Percentiles rank a stretch among this genome's conserved stretches.
phyloP scores from a whole-genome alignment of 2,329 filamentous ascomycete species.

The Aspergillus sp. region DNA sequence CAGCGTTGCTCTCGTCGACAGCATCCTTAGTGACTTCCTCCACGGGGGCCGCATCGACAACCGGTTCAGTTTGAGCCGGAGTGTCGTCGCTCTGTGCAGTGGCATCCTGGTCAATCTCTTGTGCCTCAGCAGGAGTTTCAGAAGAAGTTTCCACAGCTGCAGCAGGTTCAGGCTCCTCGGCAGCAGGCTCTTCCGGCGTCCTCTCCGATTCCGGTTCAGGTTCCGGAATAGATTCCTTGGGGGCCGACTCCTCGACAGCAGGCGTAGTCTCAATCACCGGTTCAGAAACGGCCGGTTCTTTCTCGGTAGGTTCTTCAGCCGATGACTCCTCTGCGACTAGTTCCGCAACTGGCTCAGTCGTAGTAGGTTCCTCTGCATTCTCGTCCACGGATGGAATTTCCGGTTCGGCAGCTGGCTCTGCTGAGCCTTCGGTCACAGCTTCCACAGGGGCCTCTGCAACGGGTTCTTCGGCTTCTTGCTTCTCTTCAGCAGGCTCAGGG shows the following conservation, averaged over 20 bases:
- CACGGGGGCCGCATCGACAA: not conserved
- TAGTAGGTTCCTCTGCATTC: too few species aligned
- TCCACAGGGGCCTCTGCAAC: conserved; percentile 3
- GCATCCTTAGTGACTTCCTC: not conserved
- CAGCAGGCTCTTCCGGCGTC: conserved; percentile 1
- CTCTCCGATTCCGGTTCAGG: conserved; percentile 1
- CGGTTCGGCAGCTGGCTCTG: conserved; percentile 4
- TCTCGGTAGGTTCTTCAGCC: too few species aligned
- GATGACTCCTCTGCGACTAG: not conserved
- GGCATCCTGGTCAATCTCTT: not conserved
- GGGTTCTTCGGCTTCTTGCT: conserved; percentile 3
- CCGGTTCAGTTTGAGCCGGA: not conserved
- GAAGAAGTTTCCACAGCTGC: conserved; percentile 4
- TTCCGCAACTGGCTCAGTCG: too few species aligned
- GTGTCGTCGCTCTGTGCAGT: too few species aligned
- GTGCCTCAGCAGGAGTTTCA: not conserved
- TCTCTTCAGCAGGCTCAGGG: conserved; percentile 2
- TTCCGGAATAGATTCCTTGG: conserved; percentile 2
- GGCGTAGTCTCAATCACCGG: conserved; percentile 4
- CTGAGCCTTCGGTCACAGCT: not conserved
- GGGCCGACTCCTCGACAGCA: conserved; percentile 1
- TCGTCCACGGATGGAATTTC: not conserved
- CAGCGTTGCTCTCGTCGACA: not conserved
- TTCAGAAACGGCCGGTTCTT: conserved; percentile 5
- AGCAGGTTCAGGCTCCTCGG: conserved; percentile 5